These are phyloP conservation scores for Mrakia blollopis DNA, from an alignment of 768 basidiomycete genomes.

Conservation along the genomic window DNA sequence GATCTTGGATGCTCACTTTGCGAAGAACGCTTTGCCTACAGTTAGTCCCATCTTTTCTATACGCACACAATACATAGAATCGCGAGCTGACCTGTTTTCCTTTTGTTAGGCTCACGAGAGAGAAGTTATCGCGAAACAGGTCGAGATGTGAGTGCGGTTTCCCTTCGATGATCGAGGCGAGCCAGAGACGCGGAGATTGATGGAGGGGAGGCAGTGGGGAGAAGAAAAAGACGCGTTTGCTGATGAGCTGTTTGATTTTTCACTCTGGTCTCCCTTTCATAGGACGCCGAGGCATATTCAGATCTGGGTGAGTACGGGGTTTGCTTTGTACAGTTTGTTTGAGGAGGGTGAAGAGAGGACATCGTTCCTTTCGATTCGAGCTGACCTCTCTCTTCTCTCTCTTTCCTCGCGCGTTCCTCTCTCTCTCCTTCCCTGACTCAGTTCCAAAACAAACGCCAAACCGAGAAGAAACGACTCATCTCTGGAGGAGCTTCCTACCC, in stretches of 20 bases:
- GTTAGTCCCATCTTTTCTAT: not conserved
- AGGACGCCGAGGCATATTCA: conserved; percentile 31
- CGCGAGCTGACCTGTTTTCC: not conserved
- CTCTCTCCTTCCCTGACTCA: no score
- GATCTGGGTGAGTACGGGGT: conserved; percentile 26
- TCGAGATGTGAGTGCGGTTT: conserved; percentile 21
- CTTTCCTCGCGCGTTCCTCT: not conserved
- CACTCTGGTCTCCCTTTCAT: not conserved
- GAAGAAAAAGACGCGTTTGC: no score
- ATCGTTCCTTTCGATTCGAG: not conserved
- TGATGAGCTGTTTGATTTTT: not conserved
- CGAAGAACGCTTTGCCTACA: conserved; percentile 11
- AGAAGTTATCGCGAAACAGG: conserved; percentile 25
- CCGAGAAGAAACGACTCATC: conserved; percentile 27
- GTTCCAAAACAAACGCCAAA: conserved; percentile 32
- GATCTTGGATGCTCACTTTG: conserved; percentile 26
- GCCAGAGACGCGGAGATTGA: no score
- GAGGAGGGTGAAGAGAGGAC: not conserved
- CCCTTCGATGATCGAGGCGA: not conserved
- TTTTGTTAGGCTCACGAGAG: not conserved
- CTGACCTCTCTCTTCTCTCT: not conserved
- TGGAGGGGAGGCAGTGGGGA: no score
- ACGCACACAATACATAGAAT: not conserved
- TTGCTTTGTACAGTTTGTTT: not conserved
- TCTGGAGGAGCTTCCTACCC: not conserved